Conservation (phyloP, 2,329 filamentous ascomycete genomes). For the Diplodia intermedia region DNA sequence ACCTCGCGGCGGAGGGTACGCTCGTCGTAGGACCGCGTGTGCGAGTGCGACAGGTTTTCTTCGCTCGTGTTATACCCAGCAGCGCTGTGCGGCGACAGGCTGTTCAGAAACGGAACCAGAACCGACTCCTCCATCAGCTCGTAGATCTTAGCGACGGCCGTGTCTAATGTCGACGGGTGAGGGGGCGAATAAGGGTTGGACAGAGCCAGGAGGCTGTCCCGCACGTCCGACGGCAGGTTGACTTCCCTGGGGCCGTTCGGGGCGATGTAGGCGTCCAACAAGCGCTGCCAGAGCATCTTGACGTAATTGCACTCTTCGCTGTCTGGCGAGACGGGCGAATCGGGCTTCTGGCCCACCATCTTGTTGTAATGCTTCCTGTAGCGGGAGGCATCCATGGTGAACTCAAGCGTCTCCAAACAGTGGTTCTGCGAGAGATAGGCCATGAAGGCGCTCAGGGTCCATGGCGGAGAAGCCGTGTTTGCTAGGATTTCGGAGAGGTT, state of each 20-base stretch:
- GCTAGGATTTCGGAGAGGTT: constrained; percentile 86
- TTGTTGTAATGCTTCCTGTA: constrained; percentile 74
- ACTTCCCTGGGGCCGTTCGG: constrained; percentile 86
- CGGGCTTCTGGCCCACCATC: constrained; percentile 60
- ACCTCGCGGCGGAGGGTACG: constrained; percentile 45
- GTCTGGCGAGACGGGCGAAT: constrained; percentile 58
- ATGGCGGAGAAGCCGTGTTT: constrained; percentile 84
- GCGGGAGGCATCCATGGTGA: constrained; percentile 90
- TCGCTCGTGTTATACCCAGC: constrained; percentile 53
- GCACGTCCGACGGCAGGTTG: constrained; percentile 85
- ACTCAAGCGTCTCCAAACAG: constrained; percentile 94
- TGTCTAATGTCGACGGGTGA: constrained; percentile 75
- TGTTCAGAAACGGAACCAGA: constrained; percentile 87
- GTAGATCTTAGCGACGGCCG: constrained; percentile 86
- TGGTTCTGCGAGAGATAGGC: constrained; percentile 96
- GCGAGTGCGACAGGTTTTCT: constrained; percentile 47
- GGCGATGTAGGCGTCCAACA: constrained; percentile 88
- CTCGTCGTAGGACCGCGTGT: constrained; percentile 52
- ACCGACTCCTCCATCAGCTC: constrained; percentile 98
- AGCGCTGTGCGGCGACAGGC: constrained; percentile 59
- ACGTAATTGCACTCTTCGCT: constrained; percentile 71
- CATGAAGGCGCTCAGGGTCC: constrained; percentile 92
- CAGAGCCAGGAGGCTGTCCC: constrained; percentile 76
- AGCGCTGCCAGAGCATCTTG: constrained; percentile 81
- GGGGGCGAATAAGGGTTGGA: constrained; percentile 68